phyloP scores from a whole-genome alignment of 169 alveolate genomes.

The Cryptosporidium canis region DNA sequence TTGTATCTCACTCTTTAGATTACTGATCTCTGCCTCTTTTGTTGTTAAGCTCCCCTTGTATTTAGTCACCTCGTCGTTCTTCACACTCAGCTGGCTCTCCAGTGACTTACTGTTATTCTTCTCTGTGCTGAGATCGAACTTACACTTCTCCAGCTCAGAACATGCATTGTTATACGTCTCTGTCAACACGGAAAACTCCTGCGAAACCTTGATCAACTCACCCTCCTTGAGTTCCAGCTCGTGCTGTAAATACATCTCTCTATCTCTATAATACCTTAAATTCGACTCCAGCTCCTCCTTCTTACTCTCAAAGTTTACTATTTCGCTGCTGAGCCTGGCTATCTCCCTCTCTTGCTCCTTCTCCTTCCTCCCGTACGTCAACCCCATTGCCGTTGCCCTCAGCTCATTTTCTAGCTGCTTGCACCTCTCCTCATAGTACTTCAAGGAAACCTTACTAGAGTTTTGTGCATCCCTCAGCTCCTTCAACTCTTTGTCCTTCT shows the following conservation, averaged over 20 bases:
- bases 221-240: slow-evolving; percentile 13
- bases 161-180: slow-evolving; percentile 2
- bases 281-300: slow-evolving; percentile 18
- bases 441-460: background rate
- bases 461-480: slow-evolving; percentile 14
- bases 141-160: slow-evolving; percentile 38
- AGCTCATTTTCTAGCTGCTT: slow-evolving; percentile 49
- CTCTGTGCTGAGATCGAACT: slow-evolving; percentile 12
- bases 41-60: background rate
- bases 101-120: slow-evolving; percentile 20
- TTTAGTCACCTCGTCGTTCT: slow-evolving; percentile 15
- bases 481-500: slow-evolving; percentile 55
- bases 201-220: background rate
- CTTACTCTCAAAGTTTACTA: background rate
- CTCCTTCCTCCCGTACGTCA: slow-evolving; percentile 41
- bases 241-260: slow-evolving; percentile 33
- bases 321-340: slow-evolving; percentile 11
- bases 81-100: slow-evolving; percentile 7
- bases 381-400: slow-evolving; percentile 47
- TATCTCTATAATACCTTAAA: slow-evolving; percentile 41
- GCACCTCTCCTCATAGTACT: slow-evolving; percentile 55
- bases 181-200: slow-evolving; percentile 8
- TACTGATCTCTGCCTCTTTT: slow-evolving; percentile 33
- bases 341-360: slow-evolving; percentile 62
- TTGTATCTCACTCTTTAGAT: slow-evolving; percentile 12